Conservation (phyloP, 768 basidiomycete species). For the Collybia mongolica region DNA sequence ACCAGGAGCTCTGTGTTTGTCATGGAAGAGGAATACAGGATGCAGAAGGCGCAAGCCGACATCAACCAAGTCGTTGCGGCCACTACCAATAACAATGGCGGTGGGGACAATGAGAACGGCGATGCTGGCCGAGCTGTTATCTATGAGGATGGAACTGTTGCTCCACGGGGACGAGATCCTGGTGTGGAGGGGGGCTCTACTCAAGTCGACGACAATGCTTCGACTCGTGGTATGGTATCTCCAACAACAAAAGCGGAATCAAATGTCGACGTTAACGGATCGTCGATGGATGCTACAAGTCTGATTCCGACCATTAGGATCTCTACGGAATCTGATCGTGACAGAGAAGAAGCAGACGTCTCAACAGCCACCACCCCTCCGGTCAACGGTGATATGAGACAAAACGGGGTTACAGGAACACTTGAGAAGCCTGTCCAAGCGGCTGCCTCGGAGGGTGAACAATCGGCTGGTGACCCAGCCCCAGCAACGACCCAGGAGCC, state of each 20-base stretch:
- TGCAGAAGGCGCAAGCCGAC: slow-evolving; percentile 87
- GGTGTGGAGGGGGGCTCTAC: slow-evolving; percentile 5
- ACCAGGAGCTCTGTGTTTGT: slow-evolving; percentile 95
- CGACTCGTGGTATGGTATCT: slow-evolving; percentile 60
- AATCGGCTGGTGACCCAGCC: slow-evolving; percentile 34
- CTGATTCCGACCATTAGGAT: slow-evolving; percentile 69
- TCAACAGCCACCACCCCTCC: slow-evolving; percentile 14
- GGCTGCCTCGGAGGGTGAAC: slow-evolving; percentile 47
- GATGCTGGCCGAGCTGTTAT: slow-evolving; percentile 43
- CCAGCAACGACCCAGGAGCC: slow-evolving; percentile 47
- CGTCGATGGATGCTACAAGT: slow-evolving; percentile 18
- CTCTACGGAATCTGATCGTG: slow-evolving; percentile 66
- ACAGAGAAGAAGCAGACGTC: slow-evolving; percentile 34
- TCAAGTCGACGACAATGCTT: slow-evolving; percentile 63
- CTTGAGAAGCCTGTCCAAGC: slow-evolving; percentile 52
- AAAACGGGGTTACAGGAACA: slow-evolving; percentile 29
- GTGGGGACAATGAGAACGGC: slow-evolving; percentile 22
- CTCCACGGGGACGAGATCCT: slow-evolving; percentile 16
- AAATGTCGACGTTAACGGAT: slow-evolving; percentile 24
- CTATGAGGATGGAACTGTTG: slow-evolving; percentile 62
- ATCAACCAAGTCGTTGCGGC: slow-evolving; percentile 38
- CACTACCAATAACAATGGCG: slow-evolving; percentile 16
- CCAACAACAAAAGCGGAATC: slow-evolving; percentile 30
- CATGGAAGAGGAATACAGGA: slow-evolving; percentile 99
- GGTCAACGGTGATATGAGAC: slow-evolving; percentile 27